These are phyloP conservation scores for Colletotrichum simmondsii DNA, from an alignment of 2,329 filamentous ascomycete genomes.

Conservation along the genomic window DNA sequence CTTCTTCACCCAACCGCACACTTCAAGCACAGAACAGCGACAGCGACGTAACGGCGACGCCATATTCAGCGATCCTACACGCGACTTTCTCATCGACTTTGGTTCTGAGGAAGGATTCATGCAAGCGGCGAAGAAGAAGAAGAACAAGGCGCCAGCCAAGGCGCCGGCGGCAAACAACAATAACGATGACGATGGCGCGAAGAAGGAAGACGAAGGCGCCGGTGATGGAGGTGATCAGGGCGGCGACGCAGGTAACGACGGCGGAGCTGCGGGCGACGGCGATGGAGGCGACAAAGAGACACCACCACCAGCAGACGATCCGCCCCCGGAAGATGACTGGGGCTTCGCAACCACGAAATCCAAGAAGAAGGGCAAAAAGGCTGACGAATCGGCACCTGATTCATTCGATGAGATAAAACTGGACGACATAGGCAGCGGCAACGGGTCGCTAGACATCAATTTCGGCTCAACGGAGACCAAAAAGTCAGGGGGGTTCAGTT, in stretches of 20 bases:
- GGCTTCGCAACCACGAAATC: slow-evolving; percentile 58
- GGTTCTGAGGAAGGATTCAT: slow-evolving; percentile 63
- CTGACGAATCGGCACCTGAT: slow-evolving; percentile 48
- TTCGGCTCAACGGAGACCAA: slow-evolving; percentile 61
- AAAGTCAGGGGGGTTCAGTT: slow-evolving; percentile 55
- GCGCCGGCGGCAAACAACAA: slow-evolving; percentile 48
- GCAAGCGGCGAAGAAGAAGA: slow-evolving; percentile 68
- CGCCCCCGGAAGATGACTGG: slow-evolving; percentile 63
- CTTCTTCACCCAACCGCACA: slow-evolving; percentile 37
- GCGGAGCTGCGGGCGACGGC: slow-evolving; percentile 39
- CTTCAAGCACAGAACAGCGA: slow-evolving; percentile 34
- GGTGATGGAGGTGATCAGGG: slow-evolving; percentile 44
- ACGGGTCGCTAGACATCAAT: slow-evolving; percentile 66
- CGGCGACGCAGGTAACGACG: slow-evolving; percentile 33
- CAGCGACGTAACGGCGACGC: slow-evolving; percentile 41
- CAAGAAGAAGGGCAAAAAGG: slow-evolving; percentile 67
- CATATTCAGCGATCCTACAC: slow-evolving; percentile 58
- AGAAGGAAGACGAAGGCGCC: slow-evolving; percentile 47
- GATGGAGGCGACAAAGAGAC: slow-evolving; percentile 40
- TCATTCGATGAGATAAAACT: slow-evolving; percentile 76
- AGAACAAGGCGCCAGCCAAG: slow-evolving; percentile 58
- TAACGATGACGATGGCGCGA: slow-evolving; percentile 57
- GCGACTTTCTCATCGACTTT: slow-evolving; percentile 65
- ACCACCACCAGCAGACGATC: slow-evolving; percentile 43
- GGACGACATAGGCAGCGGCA: slow-evolving; percentile 57